phyloP scores from a whole-genome alignment of 257 asterid genomes.

The Coffea eugenioides region DNA sequence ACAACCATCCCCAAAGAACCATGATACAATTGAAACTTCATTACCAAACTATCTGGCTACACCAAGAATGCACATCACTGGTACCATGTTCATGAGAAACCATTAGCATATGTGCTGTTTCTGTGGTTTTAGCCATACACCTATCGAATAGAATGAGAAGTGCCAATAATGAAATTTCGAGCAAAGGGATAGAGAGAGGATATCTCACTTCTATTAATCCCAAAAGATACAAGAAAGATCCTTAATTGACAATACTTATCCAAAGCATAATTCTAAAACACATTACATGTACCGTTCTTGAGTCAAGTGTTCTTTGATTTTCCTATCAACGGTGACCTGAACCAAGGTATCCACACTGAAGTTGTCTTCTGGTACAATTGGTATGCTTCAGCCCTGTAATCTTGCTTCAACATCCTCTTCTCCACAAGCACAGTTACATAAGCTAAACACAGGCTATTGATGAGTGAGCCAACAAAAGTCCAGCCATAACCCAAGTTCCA shows the following conservation, averaged over 20 bases:
- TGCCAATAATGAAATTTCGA: background rate
- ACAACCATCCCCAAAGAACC: background rate
- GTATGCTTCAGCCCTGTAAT: slow-evolving; percentile 73
- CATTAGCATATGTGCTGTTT: background rate
- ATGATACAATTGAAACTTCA: background rate
- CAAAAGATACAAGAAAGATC: background rate
- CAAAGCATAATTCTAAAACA: background rate
- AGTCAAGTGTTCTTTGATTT: slow-evolving; percentile 45
- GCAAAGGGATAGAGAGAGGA: background rate
- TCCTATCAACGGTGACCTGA: slow-evolving; percentile 40
- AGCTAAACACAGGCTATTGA: slow-evolving; percentile 71
- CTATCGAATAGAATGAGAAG: background rate
- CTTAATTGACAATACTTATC: background rate
- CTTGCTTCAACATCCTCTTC: slow-evolving; percentile 67
- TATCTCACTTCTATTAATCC: background rate
- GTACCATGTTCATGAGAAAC: background rate
- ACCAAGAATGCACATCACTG: background rate
- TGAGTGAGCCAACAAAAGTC: slow-evolving; percentile 63
- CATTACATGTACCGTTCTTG: background rate
- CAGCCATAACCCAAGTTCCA: slow-evolving; percentile 73
- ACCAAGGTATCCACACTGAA: slow-evolving; percentile 91
- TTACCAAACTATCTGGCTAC: background rate
- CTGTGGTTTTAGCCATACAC: background rate
- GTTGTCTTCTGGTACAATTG: slow-evolving; percentile 63
- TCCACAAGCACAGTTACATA: slow-evolving; percentile 88